These are phyloP conservation scores for Houttuynia cordata DNA, from an alignment of 164 flowering plant species.

Conservation along the genomic window DNA sequence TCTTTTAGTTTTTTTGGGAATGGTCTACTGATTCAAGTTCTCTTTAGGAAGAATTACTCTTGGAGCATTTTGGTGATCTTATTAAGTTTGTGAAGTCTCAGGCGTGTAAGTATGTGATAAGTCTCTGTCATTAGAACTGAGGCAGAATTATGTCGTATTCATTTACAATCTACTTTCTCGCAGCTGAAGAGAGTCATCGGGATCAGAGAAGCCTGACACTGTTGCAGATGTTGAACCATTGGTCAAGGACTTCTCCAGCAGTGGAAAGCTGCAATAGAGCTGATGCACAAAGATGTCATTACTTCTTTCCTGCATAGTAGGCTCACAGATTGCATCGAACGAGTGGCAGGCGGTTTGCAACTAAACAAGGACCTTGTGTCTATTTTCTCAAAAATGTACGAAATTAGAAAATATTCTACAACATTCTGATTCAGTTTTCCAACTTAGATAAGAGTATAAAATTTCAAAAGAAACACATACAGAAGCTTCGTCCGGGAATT, in stretches of 20 bases:
- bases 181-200: conserved; percentile 75
- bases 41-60: conserved; percentile 77
- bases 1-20: background rate
- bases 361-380: conserved; percentile 90
- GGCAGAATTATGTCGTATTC: background rate
- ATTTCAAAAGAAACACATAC: too few relatives aligned
- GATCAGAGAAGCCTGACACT: conserved; percentile 50
- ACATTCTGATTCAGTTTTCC: conserved; percentile 34
- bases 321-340: conserved; percentile 83
- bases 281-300: conserved; percentile 97
- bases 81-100: conserved; percentile 86
- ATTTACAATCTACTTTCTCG: conserved; percentile 5
- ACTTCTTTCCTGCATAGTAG: conserved; percentile 91
- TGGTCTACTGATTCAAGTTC: conserved; percentile 4
- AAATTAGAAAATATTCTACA: conserved; percentile 82
- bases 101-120: conserved; percentile 48
- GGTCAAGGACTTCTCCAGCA: conserved; percentile 81
- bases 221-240: conserved; percentile 81
- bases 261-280: conserved; percentile 96
- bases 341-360: conserved; percentile 55
- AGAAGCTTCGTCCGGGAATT: too few relatives aligned
- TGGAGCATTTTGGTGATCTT: conserved; percentile 73
- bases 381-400: conserved; percentile 84
- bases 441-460: background rate
- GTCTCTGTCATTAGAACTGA: background rate